Conservation (phyloP, 345 rosid species). For the Excoecaria agallocha region DNA sequence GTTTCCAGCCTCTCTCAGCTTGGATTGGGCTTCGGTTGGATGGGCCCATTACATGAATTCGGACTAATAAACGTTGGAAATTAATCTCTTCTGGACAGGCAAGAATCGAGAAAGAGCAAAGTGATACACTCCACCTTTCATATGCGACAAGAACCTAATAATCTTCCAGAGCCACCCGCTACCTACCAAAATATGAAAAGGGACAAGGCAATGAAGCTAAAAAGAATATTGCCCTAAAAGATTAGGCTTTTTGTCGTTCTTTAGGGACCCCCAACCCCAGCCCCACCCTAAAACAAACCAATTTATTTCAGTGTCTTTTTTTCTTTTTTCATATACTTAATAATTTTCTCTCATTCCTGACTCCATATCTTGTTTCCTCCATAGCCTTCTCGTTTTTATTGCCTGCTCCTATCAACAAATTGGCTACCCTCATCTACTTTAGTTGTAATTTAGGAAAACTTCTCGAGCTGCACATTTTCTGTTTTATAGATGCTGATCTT, state of each 20-base stretch:
- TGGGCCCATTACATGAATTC: too few species aligned
- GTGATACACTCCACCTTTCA: constrained; percentile 20
- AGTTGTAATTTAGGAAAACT: too few species aligned
- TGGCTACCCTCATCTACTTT: neutral
- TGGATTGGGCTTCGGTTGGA: too few species aligned
- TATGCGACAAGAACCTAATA: constrained; percentile 9
- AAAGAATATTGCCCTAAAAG: neutral
- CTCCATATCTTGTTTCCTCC: neutral
- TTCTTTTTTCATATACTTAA: too few species aligned
- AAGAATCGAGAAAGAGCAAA: neutral
- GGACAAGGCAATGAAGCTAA: neutral
- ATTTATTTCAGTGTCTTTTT: neutral
- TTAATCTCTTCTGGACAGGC: neutral
- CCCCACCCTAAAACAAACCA: constrained; percentile 1
- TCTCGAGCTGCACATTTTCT: too few species aligned
- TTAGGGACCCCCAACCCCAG: neutral
- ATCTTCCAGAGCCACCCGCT: neutral
- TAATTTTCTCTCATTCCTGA: neutral
- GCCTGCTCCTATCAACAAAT: neutral
- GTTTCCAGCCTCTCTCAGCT: too few species aligned
- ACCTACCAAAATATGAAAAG: neutral
- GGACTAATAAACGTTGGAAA: neutral
- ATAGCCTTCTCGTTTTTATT: neutral
- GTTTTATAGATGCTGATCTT: neutral
- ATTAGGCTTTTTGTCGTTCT: constrained; percentile 2